Evolutionary conservation across 169 alveolate species (phyloP).

Genomic region (Cryptosporidium canis): DNA sequence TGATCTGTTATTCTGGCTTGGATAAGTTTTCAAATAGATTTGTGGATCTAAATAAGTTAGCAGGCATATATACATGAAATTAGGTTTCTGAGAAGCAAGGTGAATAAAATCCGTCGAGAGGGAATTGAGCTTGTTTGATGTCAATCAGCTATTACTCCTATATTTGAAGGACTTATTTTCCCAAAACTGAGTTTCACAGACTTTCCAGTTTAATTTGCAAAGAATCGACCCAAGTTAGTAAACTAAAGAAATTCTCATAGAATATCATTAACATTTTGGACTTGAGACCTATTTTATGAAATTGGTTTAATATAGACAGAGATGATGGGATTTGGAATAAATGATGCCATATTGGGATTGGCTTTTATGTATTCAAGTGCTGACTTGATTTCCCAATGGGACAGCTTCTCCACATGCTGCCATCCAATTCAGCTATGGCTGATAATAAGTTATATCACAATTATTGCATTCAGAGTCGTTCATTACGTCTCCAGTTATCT

Average conservation of each 20-base stretch:
- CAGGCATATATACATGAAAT: not conserved
- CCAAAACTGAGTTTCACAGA: not conserved
- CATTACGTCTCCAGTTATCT: constrained; percentile 79
- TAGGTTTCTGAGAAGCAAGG: not conserved
- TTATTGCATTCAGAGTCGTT: constrained; percentile 77
- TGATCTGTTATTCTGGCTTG: not conserved
- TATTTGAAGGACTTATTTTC: not conserved
- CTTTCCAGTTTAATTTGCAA: not conserved
- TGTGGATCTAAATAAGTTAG: too few relatives aligned
- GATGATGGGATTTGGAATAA: constrained; percentile 59
- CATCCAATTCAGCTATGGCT: constrained; percentile 83
- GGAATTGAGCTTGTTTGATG: not conserved
- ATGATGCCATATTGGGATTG: constrained; percentile 79
- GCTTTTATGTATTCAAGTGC: constrained; percentile 80
- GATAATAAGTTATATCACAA: constrained; percentile 78
- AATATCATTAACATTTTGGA: not conserved
- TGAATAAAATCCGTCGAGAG: not conserved
- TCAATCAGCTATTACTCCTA: not conserved
- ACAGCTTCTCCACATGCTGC: constrained; percentile 76
- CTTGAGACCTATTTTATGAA: not conserved
- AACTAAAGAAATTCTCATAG: not conserved
- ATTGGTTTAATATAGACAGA: not conserved
- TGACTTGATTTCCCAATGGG: constrained; percentile 82
- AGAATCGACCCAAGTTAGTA: not conserved
- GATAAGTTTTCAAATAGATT: not conserved